A percentile compares a stretch with the other conserved stretches of the same genome.
These are phyloP conservation scores for Geotrichum bryndzae DNA, from an alignment of 1,139 yeast species.

Conservation along the genomic window DNA sequence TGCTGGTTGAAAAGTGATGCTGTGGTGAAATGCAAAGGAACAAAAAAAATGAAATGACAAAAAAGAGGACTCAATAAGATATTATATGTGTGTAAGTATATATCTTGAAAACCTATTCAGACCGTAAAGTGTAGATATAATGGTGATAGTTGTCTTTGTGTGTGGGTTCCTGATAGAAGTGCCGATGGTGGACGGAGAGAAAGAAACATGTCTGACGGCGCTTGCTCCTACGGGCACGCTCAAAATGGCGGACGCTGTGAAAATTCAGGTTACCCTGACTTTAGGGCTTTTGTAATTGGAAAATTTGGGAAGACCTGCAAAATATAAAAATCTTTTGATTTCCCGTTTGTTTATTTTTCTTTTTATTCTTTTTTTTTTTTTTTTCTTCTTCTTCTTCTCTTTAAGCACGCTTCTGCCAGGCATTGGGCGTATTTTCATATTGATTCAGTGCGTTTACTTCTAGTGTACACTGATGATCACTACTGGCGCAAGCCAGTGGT, in stretches of 20 bases:
- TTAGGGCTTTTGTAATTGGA: neutral
- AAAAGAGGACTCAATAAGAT: neutral
- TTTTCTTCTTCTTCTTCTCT: conserved; percentile 1
- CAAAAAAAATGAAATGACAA: neutral
- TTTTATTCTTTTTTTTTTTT: neutral
- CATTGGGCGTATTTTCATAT: neutral
- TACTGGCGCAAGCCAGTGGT: neutral
- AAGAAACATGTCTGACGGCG: neutral
- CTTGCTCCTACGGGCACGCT: neutral
- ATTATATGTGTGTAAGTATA: too few relatives aligned
- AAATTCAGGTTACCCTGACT: neutral
- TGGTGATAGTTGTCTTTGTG: neutral
- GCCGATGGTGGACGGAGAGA: neutral
- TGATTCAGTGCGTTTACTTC: conserved; percentile 10
- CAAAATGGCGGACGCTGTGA: too few relatives aligned
- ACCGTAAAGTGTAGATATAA: neutral
- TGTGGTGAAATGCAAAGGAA: neutral
- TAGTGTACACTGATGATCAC: conserved; percentile 8
- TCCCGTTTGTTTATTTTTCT: too few relatives aligned
- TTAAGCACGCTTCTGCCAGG: neutral
- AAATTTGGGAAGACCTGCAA: neutral
- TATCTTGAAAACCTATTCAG: neutral
- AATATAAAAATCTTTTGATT: neutral
- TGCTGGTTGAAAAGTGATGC: conserved; percentile 2
- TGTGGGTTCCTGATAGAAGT: neutral